Percentiles rank a stretch among this genome's conserved stretches.
These are phyloP conservation scores for Camillea tinctor DNA, from an alignment of 2,329 filamentous ascomycete species.

Conservation along the genomic window DNA sequence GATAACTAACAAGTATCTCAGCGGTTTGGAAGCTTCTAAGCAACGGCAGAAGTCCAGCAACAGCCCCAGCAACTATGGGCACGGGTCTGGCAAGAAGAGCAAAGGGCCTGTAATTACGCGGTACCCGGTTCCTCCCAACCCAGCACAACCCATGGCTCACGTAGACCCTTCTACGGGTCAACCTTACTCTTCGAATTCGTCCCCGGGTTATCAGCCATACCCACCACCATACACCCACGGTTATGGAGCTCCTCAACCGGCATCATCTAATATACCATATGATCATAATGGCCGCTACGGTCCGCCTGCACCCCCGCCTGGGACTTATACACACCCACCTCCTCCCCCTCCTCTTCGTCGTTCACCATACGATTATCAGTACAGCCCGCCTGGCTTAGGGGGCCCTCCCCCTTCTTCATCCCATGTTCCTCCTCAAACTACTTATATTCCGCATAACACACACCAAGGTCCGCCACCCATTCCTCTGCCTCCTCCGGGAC, in stretches of 20 bases:
- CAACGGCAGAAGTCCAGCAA: constrained; percentile 26
- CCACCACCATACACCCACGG: not conserved
- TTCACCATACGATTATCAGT: constrained; percentile 14
- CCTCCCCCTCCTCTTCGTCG: constrained; percentile 14
- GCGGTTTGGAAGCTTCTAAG: constrained; percentile 32
- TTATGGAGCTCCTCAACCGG: constrained; percentile 12
- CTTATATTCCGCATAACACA: not conserved
- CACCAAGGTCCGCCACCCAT: not conserved
- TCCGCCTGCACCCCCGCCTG: constrained; percentile 10
- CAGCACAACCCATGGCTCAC: constrained; percentile 10
- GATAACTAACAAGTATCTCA: constrained; percentile 18
- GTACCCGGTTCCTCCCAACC: constrained; percentile 28
- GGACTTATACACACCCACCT: constrained; percentile 6
- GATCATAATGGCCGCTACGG: constrained; percentile 1
- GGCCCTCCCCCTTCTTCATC: constrained; percentile 5
- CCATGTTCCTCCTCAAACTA: constrained; percentile 8
- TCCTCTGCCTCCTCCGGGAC: not conserved
- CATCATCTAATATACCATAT: not conserved
- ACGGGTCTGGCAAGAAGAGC: constrained; percentile 21
- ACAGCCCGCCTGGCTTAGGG: constrained; percentile 9
- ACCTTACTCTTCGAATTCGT: not conserved
- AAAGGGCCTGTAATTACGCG: constrained; percentile 34
- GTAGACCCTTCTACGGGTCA: constrained; percentile 3
- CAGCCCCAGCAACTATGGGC: constrained; percentile 22
- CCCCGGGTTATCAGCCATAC: not conserved